These are phyloP conservation scores for Ogataea glucozyma DNA, from an alignment of 805 yeast genomes.

Conservation along the genomic window DNA sequence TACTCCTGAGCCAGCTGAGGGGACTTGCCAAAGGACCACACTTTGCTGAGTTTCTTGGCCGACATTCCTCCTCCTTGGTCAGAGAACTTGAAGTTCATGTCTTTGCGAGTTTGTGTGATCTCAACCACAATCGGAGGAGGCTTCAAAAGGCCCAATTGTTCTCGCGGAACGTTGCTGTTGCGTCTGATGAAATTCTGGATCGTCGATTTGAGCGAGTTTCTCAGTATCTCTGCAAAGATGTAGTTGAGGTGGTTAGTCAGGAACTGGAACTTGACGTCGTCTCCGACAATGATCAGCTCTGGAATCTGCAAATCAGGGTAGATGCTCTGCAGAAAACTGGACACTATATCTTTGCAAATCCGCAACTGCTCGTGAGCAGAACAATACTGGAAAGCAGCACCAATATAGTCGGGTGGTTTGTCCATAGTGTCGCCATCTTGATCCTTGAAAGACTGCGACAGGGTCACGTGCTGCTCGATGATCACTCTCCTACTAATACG, in stretches of 20 bases:
- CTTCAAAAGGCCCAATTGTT: conserved; percentile 22
- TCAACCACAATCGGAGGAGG: conserved; percentile 80
- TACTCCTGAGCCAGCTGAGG: conserved; percentile 59
- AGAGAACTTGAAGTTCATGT: conserved; percentile 73
- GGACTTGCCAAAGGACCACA: conserved; percentile 87
- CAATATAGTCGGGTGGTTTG: conserved; percentile 56
- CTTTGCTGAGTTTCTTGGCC: conserved; percentile 53
- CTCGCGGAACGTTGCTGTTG: conserved; percentile 16
- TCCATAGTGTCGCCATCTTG: conserved; percentile 43
- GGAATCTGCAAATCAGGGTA: conserved; percentile 69
- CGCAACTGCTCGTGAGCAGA: conserved; percentile 67
- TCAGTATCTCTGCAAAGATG: conserved; percentile 79
- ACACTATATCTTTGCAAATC: conserved; percentile 52
- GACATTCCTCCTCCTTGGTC: conserved; percentile 91
- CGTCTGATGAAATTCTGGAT: conserved; percentile 45
- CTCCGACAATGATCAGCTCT: conserved; percentile 73
- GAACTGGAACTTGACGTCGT: conserved; percentile 73
- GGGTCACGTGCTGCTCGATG: conserved; percentile 85
- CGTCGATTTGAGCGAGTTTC: conserved; percentile 85
- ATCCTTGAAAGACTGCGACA: conserved; percentile 61
- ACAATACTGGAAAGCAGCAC: conserved; percentile 83
- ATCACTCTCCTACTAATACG: conserved; percentile 88
- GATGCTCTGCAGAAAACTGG: conserved; percentile 51
- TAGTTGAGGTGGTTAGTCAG: conserved; percentile 85
- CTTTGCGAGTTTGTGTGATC: conserved; percentile 63